phyloP scores from a whole-genome alignment of 2,329 filamentous ascomycete species.

The Diaporthe vaccinii region DNA sequence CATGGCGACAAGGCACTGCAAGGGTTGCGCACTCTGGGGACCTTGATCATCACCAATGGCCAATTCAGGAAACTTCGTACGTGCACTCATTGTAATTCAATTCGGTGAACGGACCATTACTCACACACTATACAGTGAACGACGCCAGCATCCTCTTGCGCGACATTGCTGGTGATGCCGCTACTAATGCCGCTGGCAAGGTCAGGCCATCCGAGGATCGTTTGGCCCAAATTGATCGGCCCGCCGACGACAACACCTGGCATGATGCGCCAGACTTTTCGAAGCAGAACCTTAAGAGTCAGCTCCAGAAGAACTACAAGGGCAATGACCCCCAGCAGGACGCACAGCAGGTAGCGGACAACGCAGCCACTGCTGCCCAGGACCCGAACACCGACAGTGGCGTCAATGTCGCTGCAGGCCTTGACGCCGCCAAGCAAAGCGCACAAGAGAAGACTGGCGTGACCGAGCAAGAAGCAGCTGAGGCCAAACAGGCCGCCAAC shows the following conservation, averaged over 20 bases:
- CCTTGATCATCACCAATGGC: conserved; percentile 92
- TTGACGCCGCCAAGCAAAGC: conserved; percentile 57
- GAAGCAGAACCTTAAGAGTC: conserved; percentile 76
- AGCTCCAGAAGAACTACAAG: conserved; percentile 74
- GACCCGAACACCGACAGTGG: conserved; percentile 58
- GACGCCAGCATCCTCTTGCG: conserved; percentile 86
- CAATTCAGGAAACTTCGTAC: conserved; percentile 92
- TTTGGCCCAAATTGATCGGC: conserved; percentile 81
- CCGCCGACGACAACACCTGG: conserved; percentile 94
- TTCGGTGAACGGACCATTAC: not conserved
- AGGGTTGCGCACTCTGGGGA: conserved; percentile 88
- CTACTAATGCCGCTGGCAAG: conserved; percentile 79
- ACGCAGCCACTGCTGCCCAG: conserved; percentile 70
- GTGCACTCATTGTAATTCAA: conserved; percentile 51
- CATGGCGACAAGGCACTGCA: conserved; percentile 88
- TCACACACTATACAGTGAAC: conserved; percentile 63
- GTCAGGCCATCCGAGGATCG: conserved; percentile 85
- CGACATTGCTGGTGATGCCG: conserved; percentile 93
- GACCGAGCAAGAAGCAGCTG: conserved; percentile 74
- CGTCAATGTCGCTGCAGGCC: conserved; percentile 64
- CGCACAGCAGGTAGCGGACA: conserved; percentile 69
- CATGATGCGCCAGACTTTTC: conserved; percentile 86
- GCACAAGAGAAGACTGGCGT: conserved; percentile 70
- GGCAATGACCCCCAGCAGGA: conserved; percentile 69
- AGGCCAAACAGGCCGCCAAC: conserved; percentile 61